These are phyloP conservation scores for Leishmania braziliensis DNA, from an alignment of 208 protist species.

Conservation along the genomic window DNA sequence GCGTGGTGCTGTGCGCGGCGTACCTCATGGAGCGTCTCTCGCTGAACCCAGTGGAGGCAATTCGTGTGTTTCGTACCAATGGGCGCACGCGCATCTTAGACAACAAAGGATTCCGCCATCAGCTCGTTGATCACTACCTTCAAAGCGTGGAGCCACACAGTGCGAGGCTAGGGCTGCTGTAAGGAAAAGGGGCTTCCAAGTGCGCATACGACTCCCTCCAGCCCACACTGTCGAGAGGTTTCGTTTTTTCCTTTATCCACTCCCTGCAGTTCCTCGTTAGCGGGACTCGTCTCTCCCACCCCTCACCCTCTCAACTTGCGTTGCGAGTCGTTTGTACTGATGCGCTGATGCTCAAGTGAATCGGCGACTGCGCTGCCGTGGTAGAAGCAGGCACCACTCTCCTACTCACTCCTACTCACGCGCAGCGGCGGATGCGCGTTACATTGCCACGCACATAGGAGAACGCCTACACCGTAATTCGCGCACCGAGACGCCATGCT, in stretches of 20 bases:
- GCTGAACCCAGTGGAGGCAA: conserved; percentile 54
- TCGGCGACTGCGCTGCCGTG: background rate
- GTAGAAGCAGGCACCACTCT: background rate
- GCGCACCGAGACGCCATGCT: background rate
- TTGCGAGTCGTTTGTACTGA: background rate
- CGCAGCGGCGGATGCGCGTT: background rate
- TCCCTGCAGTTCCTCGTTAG: too few species aligned
- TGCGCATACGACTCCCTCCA: background rate
- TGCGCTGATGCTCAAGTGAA: background rate
- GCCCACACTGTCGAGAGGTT: background rate
- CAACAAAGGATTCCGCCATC: conserved; percentile 80
- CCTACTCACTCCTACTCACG: background rate
- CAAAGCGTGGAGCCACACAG: conserved; percentile 29
- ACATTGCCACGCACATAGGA: background rate
- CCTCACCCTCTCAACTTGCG: background rate
- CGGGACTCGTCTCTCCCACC: background rate
- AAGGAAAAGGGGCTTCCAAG: background rate
- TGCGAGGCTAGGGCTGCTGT: conserved; percentile 11
- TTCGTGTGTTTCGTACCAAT: conserved; percentile 57
- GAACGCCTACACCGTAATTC: background rate
- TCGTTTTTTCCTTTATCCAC: background rate
- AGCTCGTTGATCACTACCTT: conserved; percentile 86
- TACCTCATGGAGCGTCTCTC: conserved; percentile 72
- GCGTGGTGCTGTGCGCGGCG: conserved; percentile 79
- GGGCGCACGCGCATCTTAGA: conserved; percentile 72